These are phyloP conservation scores for Potentilla sterilis DNA, from an alignment of 306 rosid genomes.

Conservation along the genomic window DNA sequence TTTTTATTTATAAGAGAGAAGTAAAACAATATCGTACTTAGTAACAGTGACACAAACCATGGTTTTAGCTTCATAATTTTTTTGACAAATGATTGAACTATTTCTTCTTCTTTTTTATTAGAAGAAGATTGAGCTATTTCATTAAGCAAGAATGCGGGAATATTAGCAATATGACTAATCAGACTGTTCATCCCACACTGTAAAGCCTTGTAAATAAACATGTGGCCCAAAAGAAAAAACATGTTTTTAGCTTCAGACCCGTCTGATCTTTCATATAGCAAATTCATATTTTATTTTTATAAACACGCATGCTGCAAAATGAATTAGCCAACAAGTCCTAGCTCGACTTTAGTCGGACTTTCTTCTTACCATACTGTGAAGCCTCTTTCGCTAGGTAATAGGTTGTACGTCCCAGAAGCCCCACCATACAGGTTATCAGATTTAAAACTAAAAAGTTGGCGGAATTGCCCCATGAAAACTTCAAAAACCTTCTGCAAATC, in stretches of 20 bases:
- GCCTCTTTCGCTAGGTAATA: slow-evolving; percentile 82
- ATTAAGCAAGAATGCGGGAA: background rate
- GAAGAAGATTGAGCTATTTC: background rate
- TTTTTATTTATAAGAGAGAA: background rate
- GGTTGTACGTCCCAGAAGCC: slow-evolving; percentile 58
- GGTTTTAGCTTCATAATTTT: slow-evolving; percentile 2
- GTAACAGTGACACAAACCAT: slow-evolving; percentile 2
- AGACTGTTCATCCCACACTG: background rate
- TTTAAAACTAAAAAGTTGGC: slow-evolving; percentile 92
- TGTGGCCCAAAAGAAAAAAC: background rate
- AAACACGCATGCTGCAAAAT: background rate
- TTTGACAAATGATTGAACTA: background rate
- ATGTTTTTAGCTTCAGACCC: background rate
- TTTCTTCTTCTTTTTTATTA: too few species aligned
- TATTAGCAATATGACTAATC: background rate
- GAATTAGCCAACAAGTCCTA: slow-evolving; percentile 3
- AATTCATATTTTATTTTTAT: background rate
- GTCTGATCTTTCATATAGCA: slow-evolving; percentile 1
- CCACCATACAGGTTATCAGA: slow-evolving; percentile 60
- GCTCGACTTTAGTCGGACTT: slow-evolving; percentile 12
- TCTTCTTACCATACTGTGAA: slow-evolving; percentile 76
- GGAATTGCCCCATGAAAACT: slow-evolving; percentile 84
- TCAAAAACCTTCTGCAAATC: slow-evolving; percentile 70
- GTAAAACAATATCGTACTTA: slow-evolving; percentile 1
- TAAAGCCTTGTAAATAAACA: background rate